A percentile compares a stretch with the other conserved stretches of the same genome.
These are phyloP conservation scores for Geosmithia putterillii DNA, from an alignment of 2,329 filamentous ascomycete genomes.

Conservation along the genomic window DNA sequence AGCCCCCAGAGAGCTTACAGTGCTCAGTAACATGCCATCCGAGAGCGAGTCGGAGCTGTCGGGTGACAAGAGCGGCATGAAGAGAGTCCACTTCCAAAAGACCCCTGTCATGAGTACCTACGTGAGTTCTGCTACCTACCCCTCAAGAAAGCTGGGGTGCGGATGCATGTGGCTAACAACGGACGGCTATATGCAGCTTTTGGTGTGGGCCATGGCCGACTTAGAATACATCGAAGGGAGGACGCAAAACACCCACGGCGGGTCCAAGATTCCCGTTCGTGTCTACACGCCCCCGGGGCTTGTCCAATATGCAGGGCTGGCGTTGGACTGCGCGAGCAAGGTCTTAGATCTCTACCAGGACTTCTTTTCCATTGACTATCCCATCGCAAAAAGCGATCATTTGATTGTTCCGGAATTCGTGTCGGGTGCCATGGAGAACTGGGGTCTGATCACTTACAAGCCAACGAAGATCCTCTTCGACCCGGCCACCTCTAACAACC, in stretches of 20 bases:
- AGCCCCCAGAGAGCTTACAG: slow-evolving; percentile 76
- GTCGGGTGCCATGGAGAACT: slow-evolving; percentile 85
- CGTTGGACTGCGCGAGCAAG: slow-evolving; percentile 81
- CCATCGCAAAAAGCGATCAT: slow-evolving; percentile 82
- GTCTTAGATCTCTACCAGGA: slow-evolving; percentile 96
- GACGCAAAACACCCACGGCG: slow-evolving; percentile 82
- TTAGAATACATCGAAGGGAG: slow-evolving; percentile 93
- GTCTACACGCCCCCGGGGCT: slow-evolving; percentile 95
- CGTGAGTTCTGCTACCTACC: slow-evolving; percentile 3
- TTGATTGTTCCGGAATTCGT: slow-evolving; percentile 90
- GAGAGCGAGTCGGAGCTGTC: slow-evolving; percentile 42
- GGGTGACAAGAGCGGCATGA: slow-evolving; percentile 49
- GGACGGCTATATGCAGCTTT: slow-evolving; percentile 28
- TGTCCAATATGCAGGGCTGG: slow-evolving; percentile 82
- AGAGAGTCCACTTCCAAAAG: slow-evolving; percentile 66
- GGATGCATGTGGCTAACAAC: not conserved
- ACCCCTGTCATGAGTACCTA: slow-evolving; percentile 89
- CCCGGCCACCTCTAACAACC: slow-evolving; percentile 77
- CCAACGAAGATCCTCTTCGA: slow-evolving; percentile 96
- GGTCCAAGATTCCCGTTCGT: slow-evolving; percentile 80
- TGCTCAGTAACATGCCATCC: slow-evolving; percentile 91
- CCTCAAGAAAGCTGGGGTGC: not conserved
- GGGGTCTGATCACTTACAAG: slow-evolving; percentile 91
- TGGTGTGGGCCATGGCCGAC: slow-evolving; percentile 91
- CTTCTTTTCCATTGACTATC: slow-evolving; percentile 86